Evolutionary conservation across 2,329 filamentous ascomycete genomes (phyloP), one percentile per base, ranked within the genome.

Genomic region (Scedosporium apiospermum): DNA sequence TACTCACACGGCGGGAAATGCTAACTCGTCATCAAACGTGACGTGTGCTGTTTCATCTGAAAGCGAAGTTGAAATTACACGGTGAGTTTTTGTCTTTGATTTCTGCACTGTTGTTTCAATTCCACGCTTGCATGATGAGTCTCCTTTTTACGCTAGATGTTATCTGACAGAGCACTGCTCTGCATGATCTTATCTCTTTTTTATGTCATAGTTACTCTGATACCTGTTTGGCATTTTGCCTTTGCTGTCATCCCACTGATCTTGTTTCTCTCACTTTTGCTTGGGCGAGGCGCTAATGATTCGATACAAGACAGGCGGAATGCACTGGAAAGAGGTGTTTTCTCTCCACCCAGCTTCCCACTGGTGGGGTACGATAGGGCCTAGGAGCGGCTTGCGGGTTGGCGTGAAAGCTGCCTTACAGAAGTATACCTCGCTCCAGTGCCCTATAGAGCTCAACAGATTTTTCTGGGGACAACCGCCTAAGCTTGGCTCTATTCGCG

Each of bases 91-190:
- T 46, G n/a, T 30, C 16, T 51, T 44, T 30, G 4, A 6, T 42
- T 53, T 58, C 16, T 27, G 23, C 27, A 23, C 30, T 16, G 27
- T 41, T 61, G 27, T 53, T 34, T 44, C 44, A 23, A 14, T 14
- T 42, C 34, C 49, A n/a, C 3, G n/a, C 53, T 27, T 27, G 18
- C 38, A 49, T 62, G 61, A 62, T 62, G 61, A 62, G 26, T 58
- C 21, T 38, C 21, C 18, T 27, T 21, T 21, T 42, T 49, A 49
- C 61, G 61, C 61, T 62, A 62, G 61, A 62, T 62, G 61, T 62
- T 62, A 62, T 58, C 53, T 62, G 61, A 62, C 23, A 38, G 61
- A 49, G 41, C 44, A 44, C 4, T 21, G 53, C 53, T 51, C 53
- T 49, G 53, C 7, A 27, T 62, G 61, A 62, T 58, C 38, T 46